A percentile compares a stretch with the other conserved stretches of the same genome.
These are phyloP conservation scores for Fusarium tuaranense DNA, from an alignment of 2,329 filamentous ascomycete species.

Conservation along the genomic window DNA sequence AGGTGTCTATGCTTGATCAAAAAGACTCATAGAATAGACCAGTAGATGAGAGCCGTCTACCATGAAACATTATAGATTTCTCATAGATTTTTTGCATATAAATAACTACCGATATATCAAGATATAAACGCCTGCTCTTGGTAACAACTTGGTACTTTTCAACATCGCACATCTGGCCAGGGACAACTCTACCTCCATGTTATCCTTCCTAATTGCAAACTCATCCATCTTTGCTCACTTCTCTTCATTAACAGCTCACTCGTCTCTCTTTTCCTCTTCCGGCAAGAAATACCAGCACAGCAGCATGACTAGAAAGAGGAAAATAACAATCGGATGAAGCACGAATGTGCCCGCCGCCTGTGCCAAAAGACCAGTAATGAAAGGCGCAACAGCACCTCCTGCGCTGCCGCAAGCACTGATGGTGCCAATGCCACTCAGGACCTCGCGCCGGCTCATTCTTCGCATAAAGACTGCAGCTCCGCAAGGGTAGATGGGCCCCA, in stretches of 20 bases:
- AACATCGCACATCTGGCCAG: too few species aligned
- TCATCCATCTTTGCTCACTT: not conserved
- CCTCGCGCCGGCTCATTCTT: constrained; percentile 68
- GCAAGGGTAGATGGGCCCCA: constrained; percentile 86
- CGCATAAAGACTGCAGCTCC: constrained; percentile 73
- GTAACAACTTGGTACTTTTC: not conserved
- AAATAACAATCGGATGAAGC: constrained; percentile 75
- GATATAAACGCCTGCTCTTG: not conserved
- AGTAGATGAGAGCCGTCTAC: constrained; percentile 22
- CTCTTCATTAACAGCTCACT: constrained; percentile 43
- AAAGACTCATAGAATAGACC: constrained; percentile 28
- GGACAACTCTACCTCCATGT: not conserved
- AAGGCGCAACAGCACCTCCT: constrained; percentile 75
- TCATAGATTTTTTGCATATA: constrained; percentile 28
- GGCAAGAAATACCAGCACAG: constrained; percentile 74
- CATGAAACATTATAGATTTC: constrained; percentile 22
- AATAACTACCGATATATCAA: not conserved
- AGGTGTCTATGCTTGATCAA: constrained; percentile 7
- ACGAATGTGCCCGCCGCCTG: constrained; percentile 73
- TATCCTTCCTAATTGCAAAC: not conserved
- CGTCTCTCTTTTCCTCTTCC: constrained; percentile 66
- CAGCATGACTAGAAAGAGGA: constrained; percentile 73
- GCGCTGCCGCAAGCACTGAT: constrained; percentile 77
- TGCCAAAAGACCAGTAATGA: constrained; percentile 73
- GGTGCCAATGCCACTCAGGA: constrained; percentile 73